A percentile compares a stretch with the other conserved stretches of the same genome.
Conservation (phyloP, 2,329 filamentous ascomycete genomes). For the Macroventuria anomochaeta region DNA sequence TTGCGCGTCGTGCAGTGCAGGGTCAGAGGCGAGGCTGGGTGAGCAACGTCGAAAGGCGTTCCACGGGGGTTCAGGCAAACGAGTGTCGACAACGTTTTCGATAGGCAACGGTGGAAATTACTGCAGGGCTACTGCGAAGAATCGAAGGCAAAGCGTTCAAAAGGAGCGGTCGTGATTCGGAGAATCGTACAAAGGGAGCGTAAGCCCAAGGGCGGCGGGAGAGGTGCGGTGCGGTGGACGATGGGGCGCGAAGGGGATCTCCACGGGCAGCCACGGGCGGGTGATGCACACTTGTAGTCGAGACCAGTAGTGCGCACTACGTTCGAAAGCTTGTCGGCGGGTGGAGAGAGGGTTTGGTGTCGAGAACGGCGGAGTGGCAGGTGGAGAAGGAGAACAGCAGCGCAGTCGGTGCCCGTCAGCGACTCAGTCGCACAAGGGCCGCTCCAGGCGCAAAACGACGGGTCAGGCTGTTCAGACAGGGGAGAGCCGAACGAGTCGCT, state of each 20-base stretch:
- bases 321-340: constrained; percentile 47
- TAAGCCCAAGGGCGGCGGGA: constrained; percentile 31
- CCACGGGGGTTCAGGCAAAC: constrained; percentile 20
- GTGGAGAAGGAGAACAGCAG: constrained; percentile 15
- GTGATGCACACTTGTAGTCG: constrained; percentile 40
- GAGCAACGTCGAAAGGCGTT: constrained; percentile 3
- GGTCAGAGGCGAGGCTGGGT: constrained; percentile 15
- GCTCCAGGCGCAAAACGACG: constrained; percentile 18
- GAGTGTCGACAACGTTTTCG: constrained; percentile 33
- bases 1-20: constrained; percentile 33
- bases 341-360: constrained; percentile 24
- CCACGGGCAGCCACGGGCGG: constrained; percentile 43
- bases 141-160: constrained; percentile 23
- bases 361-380: constrained; percentile 9
- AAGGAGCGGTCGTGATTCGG: constrained; percentile 46
- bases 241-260: constrained; percentile 9
- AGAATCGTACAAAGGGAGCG: constrained; percentile 48
- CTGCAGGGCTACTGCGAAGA: constrained; percentile 13
- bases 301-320: constrained; percentile 34
- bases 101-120: constrained; percentile 29
- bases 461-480: constrained; percentile 18
- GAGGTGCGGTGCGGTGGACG: constrained; percentile 6
- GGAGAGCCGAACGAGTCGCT: constrained; percentile 14
- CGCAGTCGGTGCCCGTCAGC: constrained; percentile 8
- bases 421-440: constrained; percentile 14